Evolutionary conservation across 306 rosid genomes (phyloP).

Genomic region (Ochetophila trinervis): DNA sequence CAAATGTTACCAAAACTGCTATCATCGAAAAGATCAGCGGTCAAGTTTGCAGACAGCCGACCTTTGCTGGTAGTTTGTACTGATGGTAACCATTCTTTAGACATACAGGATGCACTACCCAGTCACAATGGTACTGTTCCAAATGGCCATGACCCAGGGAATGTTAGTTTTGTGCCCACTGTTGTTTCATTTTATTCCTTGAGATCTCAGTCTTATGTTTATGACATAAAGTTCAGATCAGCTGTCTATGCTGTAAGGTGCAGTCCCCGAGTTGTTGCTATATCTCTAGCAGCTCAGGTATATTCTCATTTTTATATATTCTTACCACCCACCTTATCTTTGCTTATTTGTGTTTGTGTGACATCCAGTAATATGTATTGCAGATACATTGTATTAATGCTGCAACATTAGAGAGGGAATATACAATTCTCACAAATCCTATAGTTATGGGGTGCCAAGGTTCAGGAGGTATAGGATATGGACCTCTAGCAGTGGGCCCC

Average conservation of each 20-base stretch:
- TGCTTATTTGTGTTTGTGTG: conserved; percentile 19
- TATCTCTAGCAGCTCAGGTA: conserved; percentile 89
- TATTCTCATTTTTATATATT: conserved; percentile 6
- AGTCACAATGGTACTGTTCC: conserved; percentile 44
- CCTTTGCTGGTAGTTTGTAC: conserved; percentile 77
- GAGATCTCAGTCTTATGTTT: conserved; percentile 76
- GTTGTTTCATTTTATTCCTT: conserved; percentile 76
- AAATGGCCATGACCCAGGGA: conserved; percentile 51
- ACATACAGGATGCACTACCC: conserved; percentile 45
- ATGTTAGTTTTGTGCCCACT: conserved; percentile 66
- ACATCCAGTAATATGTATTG: conserved; percentile 22
- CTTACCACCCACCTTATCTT: conserved; percentile 2
- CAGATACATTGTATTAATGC: conserved; percentile 94
- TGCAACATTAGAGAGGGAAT: conserved; percentile 67
- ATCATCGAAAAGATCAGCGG: conserved; percentile 53
- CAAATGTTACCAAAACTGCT: conserved; percentile 88
- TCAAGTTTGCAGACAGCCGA: conserved; percentile 61
- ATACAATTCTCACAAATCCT: conserved; percentile 81
- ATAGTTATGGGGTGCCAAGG: conserved; percentile 54
- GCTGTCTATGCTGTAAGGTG: conserved; percentile 83
- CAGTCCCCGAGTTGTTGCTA: conserved; percentile 80
- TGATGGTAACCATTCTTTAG: conserved; percentile 62
- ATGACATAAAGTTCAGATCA: conserved; percentile 82
- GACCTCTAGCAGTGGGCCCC: conserved; percentile 93
- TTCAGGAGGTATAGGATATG: conserved; percentile 75